These are phyloP conservation scores for Arthrocladium fulminans DNA, from an alignment of 2,329 filamentous ascomycete species.

Conservation along the genomic window DNA sequence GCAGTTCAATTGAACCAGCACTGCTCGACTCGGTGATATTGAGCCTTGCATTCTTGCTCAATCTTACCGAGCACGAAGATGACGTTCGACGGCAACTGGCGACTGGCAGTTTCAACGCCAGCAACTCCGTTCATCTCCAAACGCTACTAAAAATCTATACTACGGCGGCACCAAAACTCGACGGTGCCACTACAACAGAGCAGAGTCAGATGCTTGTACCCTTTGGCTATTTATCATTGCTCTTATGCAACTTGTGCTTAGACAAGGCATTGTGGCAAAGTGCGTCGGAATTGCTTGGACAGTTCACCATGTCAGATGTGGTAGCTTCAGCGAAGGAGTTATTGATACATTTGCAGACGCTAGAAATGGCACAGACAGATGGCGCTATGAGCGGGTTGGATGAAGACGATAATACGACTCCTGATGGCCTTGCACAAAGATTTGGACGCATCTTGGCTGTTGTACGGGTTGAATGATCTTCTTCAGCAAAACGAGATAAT, in stretches of 20 bases:
- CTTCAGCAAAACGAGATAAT: neutral
- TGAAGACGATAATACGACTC: neutral
- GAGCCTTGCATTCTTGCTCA: slow-evolving; percentile 74
- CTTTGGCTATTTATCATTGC: slow-evolving; percentile 74
- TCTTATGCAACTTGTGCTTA: slow-evolving; percentile 73
- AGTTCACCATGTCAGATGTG: slow-evolving; percentile 41
- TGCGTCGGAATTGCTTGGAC: slow-evolving; percentile 37
- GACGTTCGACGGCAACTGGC: slow-evolving; percentile 48
- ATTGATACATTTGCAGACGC: slow-evolving; percentile 46
- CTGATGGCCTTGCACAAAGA: slow-evolving; percentile 42
- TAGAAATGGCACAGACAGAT: slow-evolving; percentile 33
- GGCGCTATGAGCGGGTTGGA: slow-evolving; percentile 35
- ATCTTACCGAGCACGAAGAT: slow-evolving; percentile 70
- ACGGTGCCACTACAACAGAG: slow-evolving; percentile 50
- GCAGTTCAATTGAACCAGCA: slow-evolving; percentile 35
- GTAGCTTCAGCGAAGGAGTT: slow-evolving; percentile 55
- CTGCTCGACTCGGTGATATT: slow-evolving; percentile 67
- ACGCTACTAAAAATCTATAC: slow-evolving; percentile 57
- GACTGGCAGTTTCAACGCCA: neutral
- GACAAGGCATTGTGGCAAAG: slow-evolving; percentile 36
- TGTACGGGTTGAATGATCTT: neutral
- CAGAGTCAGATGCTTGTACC: slow-evolving; percentile 73
- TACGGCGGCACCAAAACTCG: slow-evolving; percentile 45
- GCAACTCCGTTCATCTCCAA: slow-evolving; percentile 39
- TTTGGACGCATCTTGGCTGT: slow-evolving; percentile 43